Conservation (phyloP, 331 rosid species). For the Spiraea crenata region DNA sequence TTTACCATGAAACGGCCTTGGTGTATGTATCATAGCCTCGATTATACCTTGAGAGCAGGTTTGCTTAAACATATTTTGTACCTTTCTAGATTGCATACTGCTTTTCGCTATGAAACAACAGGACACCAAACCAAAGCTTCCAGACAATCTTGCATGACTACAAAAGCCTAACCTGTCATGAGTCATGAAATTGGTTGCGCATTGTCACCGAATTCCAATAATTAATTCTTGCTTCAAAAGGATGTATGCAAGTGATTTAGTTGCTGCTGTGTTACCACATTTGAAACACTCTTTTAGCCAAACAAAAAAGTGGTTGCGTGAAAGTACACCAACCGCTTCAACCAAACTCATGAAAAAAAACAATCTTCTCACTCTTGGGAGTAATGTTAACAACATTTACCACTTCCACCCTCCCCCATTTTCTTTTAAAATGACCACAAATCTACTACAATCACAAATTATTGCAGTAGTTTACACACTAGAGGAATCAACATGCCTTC, state of each 20-base stretch:
- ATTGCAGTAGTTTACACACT: neutral
- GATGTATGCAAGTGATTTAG: neutral
- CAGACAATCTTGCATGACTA: too few relatives aligned
- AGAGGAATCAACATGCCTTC: constrained; percentile 23
- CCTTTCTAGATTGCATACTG: too few relatives aligned
- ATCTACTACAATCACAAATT: neutral
- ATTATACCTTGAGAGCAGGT: too few relatives aligned
- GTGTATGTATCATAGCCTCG: too few relatives aligned
- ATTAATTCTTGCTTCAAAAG: neutral
- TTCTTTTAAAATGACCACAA: constrained; percentile 17
- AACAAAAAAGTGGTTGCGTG: neutral
- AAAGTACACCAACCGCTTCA: neutral
- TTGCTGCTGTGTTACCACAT: too few relatives aligned
- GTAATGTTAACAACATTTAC: neutral
- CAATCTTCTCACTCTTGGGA: neutral
- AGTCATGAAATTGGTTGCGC: too few relatives aligned
- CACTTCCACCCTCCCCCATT: neutral
- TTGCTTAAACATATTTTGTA: too few relatives aligned
- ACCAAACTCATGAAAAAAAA: neutral
- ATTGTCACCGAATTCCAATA: too few relatives aligned
- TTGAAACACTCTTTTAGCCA: neutral
- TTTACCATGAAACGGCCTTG: too few relatives aligned
- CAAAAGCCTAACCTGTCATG: too few relatives aligned
- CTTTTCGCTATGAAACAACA: too few relatives aligned
- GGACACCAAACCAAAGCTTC: neutral